These are phyloP conservation scores for Teratosphaeria gauchensis DNA, from an alignment of 2,329 filamentous ascomycete species.

Conservation along the genomic window DNA sequence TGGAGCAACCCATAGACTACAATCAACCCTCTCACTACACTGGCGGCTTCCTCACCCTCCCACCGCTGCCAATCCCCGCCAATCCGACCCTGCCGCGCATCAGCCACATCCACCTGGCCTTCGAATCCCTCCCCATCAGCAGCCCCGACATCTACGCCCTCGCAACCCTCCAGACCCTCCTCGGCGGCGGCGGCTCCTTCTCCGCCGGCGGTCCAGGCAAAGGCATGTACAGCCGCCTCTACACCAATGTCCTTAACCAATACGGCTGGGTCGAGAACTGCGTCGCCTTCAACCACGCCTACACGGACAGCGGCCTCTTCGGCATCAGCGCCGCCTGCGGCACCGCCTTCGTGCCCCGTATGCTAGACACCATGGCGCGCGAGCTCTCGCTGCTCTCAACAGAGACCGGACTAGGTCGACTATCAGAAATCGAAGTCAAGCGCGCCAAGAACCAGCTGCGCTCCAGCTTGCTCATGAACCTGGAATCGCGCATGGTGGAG, in stretches of 20 bases:
- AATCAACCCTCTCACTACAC: constrained; percentile 70
- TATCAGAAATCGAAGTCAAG: constrained; percentile 69
- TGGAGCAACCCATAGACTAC: constrained; percentile 46
- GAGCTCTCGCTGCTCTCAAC: constrained; percentile 72
- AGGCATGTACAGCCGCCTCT: constrained; percentile 96
- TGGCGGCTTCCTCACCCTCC: constrained; percentile 82
- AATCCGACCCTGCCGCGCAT: constrained; percentile 72
- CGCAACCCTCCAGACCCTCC: constrained; percentile 86
- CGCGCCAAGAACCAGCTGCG: constrained; percentile 96
- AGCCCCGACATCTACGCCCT: constrained; percentile 93
- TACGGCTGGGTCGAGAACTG: constrained; percentile 96
- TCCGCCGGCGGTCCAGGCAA: constrained; percentile 94
- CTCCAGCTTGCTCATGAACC: constrained; percentile 86
- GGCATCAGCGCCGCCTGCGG: constrained; percentile 83
- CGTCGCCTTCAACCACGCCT: constrained; percentile 92
- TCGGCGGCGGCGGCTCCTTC: constrained; percentile 93
- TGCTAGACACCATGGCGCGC: constrained; percentile 93
- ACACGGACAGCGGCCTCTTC: constrained; percentile 91
- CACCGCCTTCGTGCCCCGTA: constrained; percentile 65
- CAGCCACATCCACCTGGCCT: constrained; percentile 89
- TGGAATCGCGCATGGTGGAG: constrained; percentile 95
- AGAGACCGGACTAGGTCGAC: constrained; percentile 61
- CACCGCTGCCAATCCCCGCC: constrained; percentile 64
- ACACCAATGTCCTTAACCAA: constrained; percentile 96
- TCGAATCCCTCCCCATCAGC: constrained; percentile 84